Percentiles rank a stretch among this genome's conserved stretches.
These are phyloP conservation scores for Scopulariopsis brevicaulis DNA, from an alignment of 2,329 filamentous ascomycete species.

Conservation along the genomic window DNA sequence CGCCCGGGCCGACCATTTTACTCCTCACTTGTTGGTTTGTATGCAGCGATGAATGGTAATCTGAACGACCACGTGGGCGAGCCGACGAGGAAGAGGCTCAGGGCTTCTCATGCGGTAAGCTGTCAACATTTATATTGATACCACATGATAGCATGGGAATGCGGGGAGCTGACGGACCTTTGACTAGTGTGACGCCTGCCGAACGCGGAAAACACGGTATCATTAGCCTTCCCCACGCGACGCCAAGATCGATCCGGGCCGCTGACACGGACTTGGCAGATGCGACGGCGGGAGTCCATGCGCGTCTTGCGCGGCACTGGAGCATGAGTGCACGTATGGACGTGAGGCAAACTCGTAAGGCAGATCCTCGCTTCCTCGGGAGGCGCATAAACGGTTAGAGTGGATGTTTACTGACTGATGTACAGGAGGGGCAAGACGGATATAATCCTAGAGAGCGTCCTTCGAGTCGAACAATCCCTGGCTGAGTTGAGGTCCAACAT, in stretches of 20 bases:
- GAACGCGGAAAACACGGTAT: slow-evolving; percentile 34
- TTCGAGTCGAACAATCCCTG: slow-evolving; percentile 33
- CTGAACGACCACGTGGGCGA: not conserved
- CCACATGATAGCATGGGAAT: not conserved
- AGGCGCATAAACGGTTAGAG: not conserved
- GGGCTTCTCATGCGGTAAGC: not conserved
- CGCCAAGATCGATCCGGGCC: slow-evolving; percentile 1
- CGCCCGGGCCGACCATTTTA: not conserved
- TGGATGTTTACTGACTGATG: not conserved
- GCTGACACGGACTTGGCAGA: slow-evolving; percentile 15
- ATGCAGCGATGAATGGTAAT: not conserved
- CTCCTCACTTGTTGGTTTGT: not conserved
- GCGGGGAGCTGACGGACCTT: not conserved
- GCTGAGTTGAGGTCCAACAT: slow-evolving; percentile 30
- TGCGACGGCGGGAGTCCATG: slow-evolving; percentile 36
- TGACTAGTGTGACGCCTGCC: slow-evolving; percentile 34
- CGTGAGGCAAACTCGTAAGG: slow-evolving; percentile 30
- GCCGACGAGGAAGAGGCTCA: not conserved
- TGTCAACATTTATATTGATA: not conserved
- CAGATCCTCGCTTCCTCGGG: not conserved
- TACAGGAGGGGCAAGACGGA: slow-evolving; percentile 35
- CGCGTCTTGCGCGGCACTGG: slow-evolving; percentile 21
- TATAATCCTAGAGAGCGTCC: slow-evolving; percentile 35
- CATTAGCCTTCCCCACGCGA: slow-evolving; percentile 1
- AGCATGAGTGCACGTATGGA: slow-evolving; percentile 27